Conservation (phyloP, 495 filamentous ascomycete species). For the Aspergillus olivimuriae region DNA sequence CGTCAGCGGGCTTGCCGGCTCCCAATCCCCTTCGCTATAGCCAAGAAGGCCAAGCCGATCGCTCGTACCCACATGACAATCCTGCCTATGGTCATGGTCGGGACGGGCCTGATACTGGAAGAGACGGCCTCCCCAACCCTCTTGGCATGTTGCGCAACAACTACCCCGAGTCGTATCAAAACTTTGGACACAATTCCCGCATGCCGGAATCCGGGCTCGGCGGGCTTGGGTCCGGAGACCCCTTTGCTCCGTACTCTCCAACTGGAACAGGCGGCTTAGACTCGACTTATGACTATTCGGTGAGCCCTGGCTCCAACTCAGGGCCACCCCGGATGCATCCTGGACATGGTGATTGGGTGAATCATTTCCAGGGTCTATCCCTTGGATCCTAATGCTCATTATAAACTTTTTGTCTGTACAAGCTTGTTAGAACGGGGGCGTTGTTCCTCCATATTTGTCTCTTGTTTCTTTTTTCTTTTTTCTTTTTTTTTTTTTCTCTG, state of each 20-base stretch:
- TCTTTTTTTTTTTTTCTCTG: slow-evolving; percentile 4
- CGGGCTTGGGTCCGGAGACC: slow-evolving; percentile 24
- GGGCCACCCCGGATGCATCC: slow-evolving; percentile 31
- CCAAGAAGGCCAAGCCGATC: slow-evolving; percentile 28
- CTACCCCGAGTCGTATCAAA: slow-evolving; percentile 34
- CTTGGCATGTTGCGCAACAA: slow-evolving; percentile 29
- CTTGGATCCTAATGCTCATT: slow-evolving; percentile 34
- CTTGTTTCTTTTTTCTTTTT: too few relatives aligned
- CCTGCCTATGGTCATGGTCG: slow-evolving; percentile 24
- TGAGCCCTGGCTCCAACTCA: slow-evolving; percentile 15
- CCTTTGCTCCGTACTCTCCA: slow-evolving; percentile 30
- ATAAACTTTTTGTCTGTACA: too few relatives aligned
- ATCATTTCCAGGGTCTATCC: slow-evolving; percentile 46
- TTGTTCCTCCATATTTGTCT: slow-evolving; percentile 5
- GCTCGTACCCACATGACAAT: slow-evolving; percentile 29
- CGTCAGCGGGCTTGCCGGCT: slow-evolving; percentile 58
- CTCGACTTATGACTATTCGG: slow-evolving; percentile 28
- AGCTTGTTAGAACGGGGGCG: too few relatives aligned
- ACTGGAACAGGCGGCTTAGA: slow-evolving; percentile 28
- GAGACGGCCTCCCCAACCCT: slow-evolving; percentile 27
- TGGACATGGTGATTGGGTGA: slow-evolving; percentile 37
- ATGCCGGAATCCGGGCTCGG: slow-evolving; percentile 22
- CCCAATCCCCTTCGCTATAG: slow-evolving; percentile 29
- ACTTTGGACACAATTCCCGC: slow-evolving; percentile 25
- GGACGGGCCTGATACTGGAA: slow-evolving; percentile 24